A percentile compares a stretch with the other conserved stretches of the same genome.
phyloP scores from a whole-genome alignment of 2,329 filamentous ascomycete species.

The Fusarium domesticum region DNA sequence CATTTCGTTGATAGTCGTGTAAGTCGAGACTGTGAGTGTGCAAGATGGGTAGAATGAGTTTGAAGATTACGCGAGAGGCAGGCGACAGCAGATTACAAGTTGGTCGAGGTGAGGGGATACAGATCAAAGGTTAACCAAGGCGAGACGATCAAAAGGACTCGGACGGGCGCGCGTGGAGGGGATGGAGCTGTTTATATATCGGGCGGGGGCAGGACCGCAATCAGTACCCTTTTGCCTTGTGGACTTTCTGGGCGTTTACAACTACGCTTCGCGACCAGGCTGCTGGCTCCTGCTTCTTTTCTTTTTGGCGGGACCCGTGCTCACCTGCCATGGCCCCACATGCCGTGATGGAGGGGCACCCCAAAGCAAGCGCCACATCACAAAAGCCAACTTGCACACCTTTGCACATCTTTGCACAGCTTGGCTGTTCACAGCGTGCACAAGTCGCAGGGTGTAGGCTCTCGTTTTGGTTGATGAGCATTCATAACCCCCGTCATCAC shows the following conservation, averaged over 20 bases:
- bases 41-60: slow-evolving; percentile 12
- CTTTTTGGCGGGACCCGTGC: slow-evolving; percentile 13
- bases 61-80: slow-evolving; percentile 25
- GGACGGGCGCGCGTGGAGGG: slow-evolving; percentile 52
- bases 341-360: slow-evolving; percentile 23
- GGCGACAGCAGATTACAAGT: slow-evolving; percentile 18
- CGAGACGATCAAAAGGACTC: slow-evolving; percentile 36
- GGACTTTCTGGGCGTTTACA: slow-evolving; percentile 23
- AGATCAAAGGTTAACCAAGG: slow-evolving; percentile 31
- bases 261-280: slow-evolving; percentile 13
- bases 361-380: slow-evolving; percentile 28
- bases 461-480: slow-evolving; percentile 2
- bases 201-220: slow-evolving; percentile 55
- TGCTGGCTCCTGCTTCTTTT: not conserved
- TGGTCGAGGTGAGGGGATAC: slow-evolving; percentile 15
- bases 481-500: not conserved
- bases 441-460: slow-evolving; percentile 3
- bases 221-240: slow-evolving; percentile 46
- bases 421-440: not conserved
- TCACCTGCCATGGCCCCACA: slow-evolving; percentile 27
- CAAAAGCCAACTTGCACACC: too few species aligned
- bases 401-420: slow-evolving; percentile 17
- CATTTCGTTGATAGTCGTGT: slow-evolving; percentile 43
- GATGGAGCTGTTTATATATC: slow-evolving; percentile 59
- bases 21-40: slow-evolving; percentile 17